Base-by-base conservation (phyloP, 1,284 basidiomycete species). In the Irpex sp. region DNA sequence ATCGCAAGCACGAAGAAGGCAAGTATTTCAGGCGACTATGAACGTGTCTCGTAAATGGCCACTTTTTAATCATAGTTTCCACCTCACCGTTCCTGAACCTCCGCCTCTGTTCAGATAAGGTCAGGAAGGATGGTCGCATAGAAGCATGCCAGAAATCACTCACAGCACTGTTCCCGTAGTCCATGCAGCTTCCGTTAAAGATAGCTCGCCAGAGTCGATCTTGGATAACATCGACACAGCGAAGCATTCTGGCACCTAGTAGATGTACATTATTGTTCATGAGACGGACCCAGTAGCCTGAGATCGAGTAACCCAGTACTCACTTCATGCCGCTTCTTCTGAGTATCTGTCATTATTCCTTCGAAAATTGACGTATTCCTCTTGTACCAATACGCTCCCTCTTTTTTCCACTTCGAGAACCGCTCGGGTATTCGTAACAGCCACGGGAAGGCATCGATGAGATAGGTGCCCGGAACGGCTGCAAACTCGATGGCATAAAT, bases 1-100 rank as follows among this genome's bases (percentile, higher is more conserved):
- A 64, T 64, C 1, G 63, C 60, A 35, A 66, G 65, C 31, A 66
- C 58, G 36, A 66, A 66, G 1, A 46, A 11, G 43, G 11, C 43
- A n/a, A 46, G 43, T n/a, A 46, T 46, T 46, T 46, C 43, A 46
- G 43, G 43, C 9, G 43, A 46, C 43, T 46, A 46, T 11, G 43
- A 46, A 6, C n/a, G 2, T 46, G 43, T 46, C 43, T 46, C 9
- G 11, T 46, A 13, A n/a, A 46, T 46, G 9, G 2, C 11, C n/a
- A 46, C 5, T 11, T 13, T 13, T 46, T 11, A n/a, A 11, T 46
- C 3, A 4, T n/a, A n/a, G 9, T 11, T 46, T 46, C 11, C 11
- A 13, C 9, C 5, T 46, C 5, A 46, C 43, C n/a, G 43, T 46
- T 46, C 43, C 43, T 11, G 43, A 46, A n/a, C 43, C 43, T 13